Conservation (phyloP, 192 early-diverging fungal genomes). For the Coemansia sp. region DNA sequence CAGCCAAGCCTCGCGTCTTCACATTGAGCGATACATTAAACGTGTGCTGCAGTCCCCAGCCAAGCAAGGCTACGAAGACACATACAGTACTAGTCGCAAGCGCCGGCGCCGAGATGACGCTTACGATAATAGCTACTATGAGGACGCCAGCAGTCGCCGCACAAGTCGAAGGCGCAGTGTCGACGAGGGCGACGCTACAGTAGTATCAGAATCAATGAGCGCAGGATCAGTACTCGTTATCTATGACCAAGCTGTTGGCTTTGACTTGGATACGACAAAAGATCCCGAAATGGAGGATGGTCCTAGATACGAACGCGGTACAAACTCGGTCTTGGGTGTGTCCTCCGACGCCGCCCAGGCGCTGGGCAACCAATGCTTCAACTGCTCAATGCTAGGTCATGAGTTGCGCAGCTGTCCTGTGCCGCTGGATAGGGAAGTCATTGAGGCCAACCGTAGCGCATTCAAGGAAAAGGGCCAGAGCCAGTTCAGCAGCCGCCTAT, state of each 20-base stretch:
- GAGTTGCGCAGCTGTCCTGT: slow-evolving; percentile 42
- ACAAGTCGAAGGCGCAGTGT: not conserved
- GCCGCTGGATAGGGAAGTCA: slow-evolving; percentile 26
- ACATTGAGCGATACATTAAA: slow-evolving; percentile 32
- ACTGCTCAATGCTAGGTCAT: slow-evolving; percentile 47
- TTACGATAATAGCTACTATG: not conserved
- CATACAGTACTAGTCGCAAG: slow-evolving; percentile 19
- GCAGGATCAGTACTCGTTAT: slow-evolving; percentile 6
- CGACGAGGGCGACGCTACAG: not conserved
- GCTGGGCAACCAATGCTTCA: slow-evolving; percentile 51
- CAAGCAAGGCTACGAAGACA: not conserved
- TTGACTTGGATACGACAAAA: slow-evolving; percentile 31
- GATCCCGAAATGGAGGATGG: slow-evolving; percentile 11
- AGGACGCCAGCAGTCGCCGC: not conserved
- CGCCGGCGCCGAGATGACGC: slow-evolving; percentile 33
- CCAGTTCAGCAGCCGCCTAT: slow-evolving; percentile 35
- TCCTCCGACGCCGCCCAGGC: slow-evolving; percentile 8
- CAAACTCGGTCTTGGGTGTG: slow-evolving; percentile 32
- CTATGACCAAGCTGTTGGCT: slow-evolving; percentile 31
- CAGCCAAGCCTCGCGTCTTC: slow-evolving; percentile 7
- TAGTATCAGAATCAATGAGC: not conserved
- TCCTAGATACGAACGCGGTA: slow-evolving; percentile 28
- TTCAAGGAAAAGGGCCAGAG: slow-evolving; percentile 31
- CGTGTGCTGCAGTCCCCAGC: slow-evolving; percentile 11
- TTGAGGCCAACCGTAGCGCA: slow-evolving; percentile 32